These are phyloP conservation scores for Candolleomyces eurysporus DNA, from an alignment of 768 basidiomycete species.

Conservation along the genomic window DNA sequence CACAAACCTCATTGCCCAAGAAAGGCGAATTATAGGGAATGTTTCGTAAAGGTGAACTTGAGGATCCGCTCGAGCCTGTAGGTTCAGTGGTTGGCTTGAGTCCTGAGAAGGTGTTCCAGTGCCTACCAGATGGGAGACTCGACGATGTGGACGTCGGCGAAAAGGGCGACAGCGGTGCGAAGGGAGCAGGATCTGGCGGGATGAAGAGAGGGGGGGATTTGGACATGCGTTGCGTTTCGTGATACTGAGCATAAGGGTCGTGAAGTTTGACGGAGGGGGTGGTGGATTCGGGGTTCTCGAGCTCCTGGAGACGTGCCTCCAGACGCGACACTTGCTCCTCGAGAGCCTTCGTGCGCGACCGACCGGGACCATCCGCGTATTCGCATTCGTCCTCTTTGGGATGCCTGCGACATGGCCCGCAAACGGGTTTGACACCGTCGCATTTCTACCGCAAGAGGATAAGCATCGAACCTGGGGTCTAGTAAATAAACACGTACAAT, in stretches of 20 bases:
- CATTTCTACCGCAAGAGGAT: constrained; percentile 44
- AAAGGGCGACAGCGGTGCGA: constrained; percentile 37
- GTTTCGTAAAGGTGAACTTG: constrained; percentile 35
- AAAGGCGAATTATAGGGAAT: constrained; percentile 32
- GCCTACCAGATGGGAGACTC: constrained; percentile 47
- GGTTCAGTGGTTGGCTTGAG: constrained; percentile 38
- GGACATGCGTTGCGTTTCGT: constrained; percentile 29
- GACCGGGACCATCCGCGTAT: constrained; percentile 62
- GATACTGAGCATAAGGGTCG: constrained; percentile 43
- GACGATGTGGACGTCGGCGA: constrained; percentile 44
- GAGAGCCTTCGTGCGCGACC: constrained; percentile 57
- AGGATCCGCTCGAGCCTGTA: constrained; percentile 43
- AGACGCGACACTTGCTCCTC: constrained; percentile 59
- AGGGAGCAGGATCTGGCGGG: constrained; percentile 25
- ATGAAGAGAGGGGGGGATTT: constrained; percentile 33
- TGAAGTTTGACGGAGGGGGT: constrained; percentile 49
- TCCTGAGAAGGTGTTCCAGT: constrained; percentile 35
- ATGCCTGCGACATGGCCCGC: constrained; percentile 59
- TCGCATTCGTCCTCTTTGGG: constrained; percentile 69
- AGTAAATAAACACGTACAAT: constrained; percentile 36
- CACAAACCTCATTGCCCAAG: constrained; percentile 37
- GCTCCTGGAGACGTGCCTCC: constrained; percentile 53
- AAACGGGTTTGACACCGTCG: constrained; percentile 62
- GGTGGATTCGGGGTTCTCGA: constrained; percentile 50
- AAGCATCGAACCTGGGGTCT: background rate